Base-by-base conservation (phyloP, 495 filamentous ascomycete species). In the Lophium mytilinum region DNA sequence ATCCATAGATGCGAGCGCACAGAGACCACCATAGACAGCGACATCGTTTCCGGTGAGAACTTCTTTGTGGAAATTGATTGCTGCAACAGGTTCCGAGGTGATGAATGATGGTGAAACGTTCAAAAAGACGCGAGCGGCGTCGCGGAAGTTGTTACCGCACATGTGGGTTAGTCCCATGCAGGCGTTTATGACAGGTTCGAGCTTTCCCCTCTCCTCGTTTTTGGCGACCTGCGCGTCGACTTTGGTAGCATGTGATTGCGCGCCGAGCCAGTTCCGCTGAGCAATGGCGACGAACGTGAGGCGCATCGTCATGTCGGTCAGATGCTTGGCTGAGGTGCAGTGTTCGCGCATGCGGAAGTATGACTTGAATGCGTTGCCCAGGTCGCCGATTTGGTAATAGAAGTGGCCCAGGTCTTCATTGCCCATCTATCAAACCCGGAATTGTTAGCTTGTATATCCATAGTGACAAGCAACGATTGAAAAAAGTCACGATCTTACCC, bases 1-100 rank as follows among this genome's bases (percentile, higher is more conserved):
- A 47, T 86, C 79, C 89, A 97, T 94, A 1, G 89, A 87, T 24
- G 91, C 91, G 17, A 98, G 82, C 1, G 93, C 90, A 57, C 90
- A 86, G 17, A 98, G 80, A 5, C 88, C 90, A 49, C 92, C 93
- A 58, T 96, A 98, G 30, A 93, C 78, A 34, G 93, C 93, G 5
- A 98, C 76, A 63, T 98, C 93, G 69, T 96, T 97, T 1, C 83
- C 76, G 15, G 83, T 87, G 45, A 89, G 75, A 9, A 95, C 76
- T 45, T 88, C 83, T 62, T 85, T 53, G 40, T 68, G 55, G 58
- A 68, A 69, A 10, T 52, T 45, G 52, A 69, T 63, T 36, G 63
- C 65, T n/a, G 66, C 69, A 9, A 63, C 56, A 0, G 66, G 55
- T 10, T 67, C 68, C 30, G 56, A n/a, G 33, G 57, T 62, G 39